Conservation (phyloP, 441 rosid genomes). For the Breynia disticha region DNA sequence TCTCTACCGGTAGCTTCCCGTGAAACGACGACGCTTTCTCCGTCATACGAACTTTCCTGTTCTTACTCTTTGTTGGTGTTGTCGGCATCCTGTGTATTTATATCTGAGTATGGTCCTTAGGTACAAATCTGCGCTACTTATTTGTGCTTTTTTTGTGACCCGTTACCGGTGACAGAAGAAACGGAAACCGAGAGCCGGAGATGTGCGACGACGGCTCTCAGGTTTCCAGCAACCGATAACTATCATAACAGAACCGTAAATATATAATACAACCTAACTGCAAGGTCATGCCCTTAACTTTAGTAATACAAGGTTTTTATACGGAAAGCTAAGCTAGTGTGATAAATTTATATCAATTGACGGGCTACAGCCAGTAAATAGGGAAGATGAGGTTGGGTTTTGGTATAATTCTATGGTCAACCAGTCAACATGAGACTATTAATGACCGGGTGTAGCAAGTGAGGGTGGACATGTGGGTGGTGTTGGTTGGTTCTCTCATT, state of each 20-base stretch:
- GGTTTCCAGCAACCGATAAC: slow-evolving; percentile 28
- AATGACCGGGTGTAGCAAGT: too few relatives aligned
- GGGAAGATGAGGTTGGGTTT: too few relatives aligned
- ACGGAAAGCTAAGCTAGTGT: too few relatives aligned
- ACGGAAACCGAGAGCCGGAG: slow-evolving; percentile 45
- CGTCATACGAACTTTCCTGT: slow-evolving; percentile 33
- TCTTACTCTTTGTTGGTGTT: slow-evolving; percentile 31
- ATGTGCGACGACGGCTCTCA: slow-evolving; percentile 42
- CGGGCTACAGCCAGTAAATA: neutral
- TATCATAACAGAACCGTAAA: slow-evolving; percentile 33
- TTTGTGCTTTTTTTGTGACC: neutral
- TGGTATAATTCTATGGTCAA: too few relatives aligned
- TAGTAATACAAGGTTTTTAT: too few relatives aligned
- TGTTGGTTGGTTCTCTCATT: too few relatives aligned
- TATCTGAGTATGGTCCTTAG: too few relatives aligned
- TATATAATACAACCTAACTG: neutral
- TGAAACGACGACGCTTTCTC: slow-evolving; percentile 69
- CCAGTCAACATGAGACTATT: too few relatives aligned
- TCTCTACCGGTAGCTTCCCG: slow-evolving; percentile 27
- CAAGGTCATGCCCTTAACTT: neutral
- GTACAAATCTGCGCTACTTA: too few relatives aligned
- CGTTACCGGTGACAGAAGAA: slow-evolving; percentile 56
- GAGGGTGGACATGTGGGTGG: too few relatives aligned
- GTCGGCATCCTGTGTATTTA: slow-evolving; percentile 35
- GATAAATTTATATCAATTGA: too few relatives aligned